Base-by-base conservation (phyloP, 805 yeast genomes). In the Candida koratica region DNA sequence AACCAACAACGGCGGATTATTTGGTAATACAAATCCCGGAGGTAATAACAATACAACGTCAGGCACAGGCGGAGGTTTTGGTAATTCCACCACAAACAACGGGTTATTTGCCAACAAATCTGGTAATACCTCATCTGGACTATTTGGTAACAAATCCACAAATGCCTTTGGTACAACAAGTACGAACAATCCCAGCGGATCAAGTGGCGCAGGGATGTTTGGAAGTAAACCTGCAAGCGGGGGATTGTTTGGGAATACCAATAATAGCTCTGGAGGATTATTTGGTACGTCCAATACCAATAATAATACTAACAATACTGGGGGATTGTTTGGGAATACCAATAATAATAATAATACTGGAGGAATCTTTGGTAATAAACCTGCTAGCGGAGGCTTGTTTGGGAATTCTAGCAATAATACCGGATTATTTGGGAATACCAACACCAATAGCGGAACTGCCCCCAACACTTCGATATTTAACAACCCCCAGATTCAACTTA, bases 401-500 rank as follows among this genome's bases (percentile, higher is more conserved):
- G 55, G 54, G 25, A 17, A 26, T 36, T 32, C 23, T 8, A 20
- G 9, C 23, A 30, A 27, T 15, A 33, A 52, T 30, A 55, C 53
- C 10, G 60, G 61, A 12, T 39, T 59, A 22, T 56, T 56, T 48
- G 61, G 58, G 16, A 47, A 32, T 32, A 41, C 26, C 11, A 24
- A 24, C 12, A 24, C 26, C 12, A 24, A 24, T 24, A 24, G 12
- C 12, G 23, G 23, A 20, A 24, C 18, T 14, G 16, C n/a, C 15
- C 32, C 30, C 23, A 25, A 33, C 13, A 22, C 27, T 6, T 29
- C 34, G 17, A 29, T 28, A 8, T 29, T 36, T 9, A 17, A 29
- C 15, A 18, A 31, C 16, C 20, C 27, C 5, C 40, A 37, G 23
- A 34, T 33, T 41, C 74, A 64, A 33, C 64, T 84, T 29, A 81